phyloP scores from a whole-genome alignment of 805 yeast species.

The Wickerhamiella spandovensis region DNA sequence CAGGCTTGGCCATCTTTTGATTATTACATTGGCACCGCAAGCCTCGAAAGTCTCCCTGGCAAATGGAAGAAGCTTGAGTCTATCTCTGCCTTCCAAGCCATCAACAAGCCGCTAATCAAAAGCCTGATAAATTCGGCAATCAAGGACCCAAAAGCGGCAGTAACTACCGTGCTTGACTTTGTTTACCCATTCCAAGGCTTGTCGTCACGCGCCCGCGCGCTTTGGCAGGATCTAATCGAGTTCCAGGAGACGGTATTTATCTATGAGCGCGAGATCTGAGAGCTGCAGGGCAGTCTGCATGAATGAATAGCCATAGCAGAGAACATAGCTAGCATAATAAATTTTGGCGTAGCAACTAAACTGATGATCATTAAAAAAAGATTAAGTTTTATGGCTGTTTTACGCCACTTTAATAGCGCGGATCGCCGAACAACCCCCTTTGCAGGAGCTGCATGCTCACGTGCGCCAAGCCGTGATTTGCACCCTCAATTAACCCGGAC shows the following conservation, averaged over 20 bases:
- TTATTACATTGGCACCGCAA: conserved; percentile 19
- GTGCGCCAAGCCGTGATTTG: too few species aligned
- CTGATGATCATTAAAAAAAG: too few species aligned
- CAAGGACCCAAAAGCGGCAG: background rate
- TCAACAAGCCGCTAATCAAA: background rate
- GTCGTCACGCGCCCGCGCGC: background rate
- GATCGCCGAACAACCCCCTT: too few species aligned
- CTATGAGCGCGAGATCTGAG: background rate
- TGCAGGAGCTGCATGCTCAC: too few species aligned
- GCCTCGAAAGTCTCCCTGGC: background rate
- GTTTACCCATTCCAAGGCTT: background rate
- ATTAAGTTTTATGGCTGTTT: too few species aligned
- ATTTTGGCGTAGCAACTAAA: too few species aligned
- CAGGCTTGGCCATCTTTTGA: conserved; percentile 37
- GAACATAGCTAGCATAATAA: background rate
- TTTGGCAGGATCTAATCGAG: background rate
- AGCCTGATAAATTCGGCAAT: background rate
- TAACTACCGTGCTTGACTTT: background rate
- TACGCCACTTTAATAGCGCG: too few species aligned
- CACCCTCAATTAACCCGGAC: too few species aligned
- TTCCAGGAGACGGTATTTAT: background rate
- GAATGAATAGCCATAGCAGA: background rate
- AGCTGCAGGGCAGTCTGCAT: background rate
- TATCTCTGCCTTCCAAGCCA: background rate
- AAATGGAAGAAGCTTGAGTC: background rate